Conservation (phyloP, 805 yeast species). For the Ogataea kodamae region DNA sequence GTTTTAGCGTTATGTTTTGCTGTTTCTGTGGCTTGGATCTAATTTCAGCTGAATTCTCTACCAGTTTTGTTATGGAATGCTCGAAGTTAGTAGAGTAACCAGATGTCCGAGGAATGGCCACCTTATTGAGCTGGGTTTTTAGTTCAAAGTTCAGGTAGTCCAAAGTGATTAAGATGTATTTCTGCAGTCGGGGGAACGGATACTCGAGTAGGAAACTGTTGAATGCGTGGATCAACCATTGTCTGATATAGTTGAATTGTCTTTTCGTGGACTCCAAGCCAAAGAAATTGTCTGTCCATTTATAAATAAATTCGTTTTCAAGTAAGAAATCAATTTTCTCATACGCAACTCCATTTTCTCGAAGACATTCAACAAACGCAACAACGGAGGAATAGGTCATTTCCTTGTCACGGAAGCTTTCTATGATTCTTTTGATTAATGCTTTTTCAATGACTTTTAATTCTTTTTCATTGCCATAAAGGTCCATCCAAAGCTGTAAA, state of each 20-base stretch:
- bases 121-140: conserved; percentile 10
- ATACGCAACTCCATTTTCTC: conserved; percentile 7
- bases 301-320: conserved; percentile 19
- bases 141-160: conserved; percentile 15
- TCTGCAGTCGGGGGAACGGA: conserved; percentile 7
- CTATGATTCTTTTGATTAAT: conserved; percentile 57
- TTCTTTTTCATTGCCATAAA: conserved; percentile 28
- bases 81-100: conserved; percentile 2
- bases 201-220: conserved; percentile 2
- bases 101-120: not conserved
- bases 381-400: conserved; percentile 1
- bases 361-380: conserved; percentile 8
- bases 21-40: conserved; percentile 15
- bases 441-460: conserved; percentile 25
- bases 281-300: conserved; percentile 16
- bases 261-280: not conserved
- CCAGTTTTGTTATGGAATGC: conserved; percentile 8
- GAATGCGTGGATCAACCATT: conserved; percentile 8
- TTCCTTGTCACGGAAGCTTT: not conserved
- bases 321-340: conserved; percentile 16
- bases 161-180: conserved; percentile 11
- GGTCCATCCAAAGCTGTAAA: conserved; percentile 33
- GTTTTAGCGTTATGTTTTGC: conserved; percentile 50
- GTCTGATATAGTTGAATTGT: conserved; percentile 10
- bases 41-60: conserved; percentile 5